Evolutionary conservation across 768 basidiomycete species (phyloP).

Genomic region (Amanita pseudoporphyria): DNA sequence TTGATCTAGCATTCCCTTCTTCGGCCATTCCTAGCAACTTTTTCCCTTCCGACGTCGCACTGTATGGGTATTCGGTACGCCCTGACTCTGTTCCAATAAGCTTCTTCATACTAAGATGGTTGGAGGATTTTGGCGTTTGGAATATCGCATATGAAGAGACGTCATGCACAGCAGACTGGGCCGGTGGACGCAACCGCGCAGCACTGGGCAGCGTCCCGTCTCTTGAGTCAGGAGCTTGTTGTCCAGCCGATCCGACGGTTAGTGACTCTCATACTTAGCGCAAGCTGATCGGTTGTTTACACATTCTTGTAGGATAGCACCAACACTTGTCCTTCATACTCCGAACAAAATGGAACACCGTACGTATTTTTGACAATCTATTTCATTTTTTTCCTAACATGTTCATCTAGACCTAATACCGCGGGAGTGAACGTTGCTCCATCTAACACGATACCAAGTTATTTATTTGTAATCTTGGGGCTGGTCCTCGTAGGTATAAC

Average conservation of each 20-base stretch:
- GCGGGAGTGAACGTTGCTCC: not conserved
- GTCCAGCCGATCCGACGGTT: constrained; percentile 61
- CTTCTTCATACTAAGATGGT: not conserved
- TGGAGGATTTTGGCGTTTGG: constrained; percentile 81
- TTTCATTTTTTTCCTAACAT: not conserved
- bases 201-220: constrained; percentile 61
- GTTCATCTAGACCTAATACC: not conserved
- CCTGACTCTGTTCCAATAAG: not conserved
- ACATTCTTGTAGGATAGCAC: constrained; percentile 25
- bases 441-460: not conserved
- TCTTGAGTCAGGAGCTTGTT: constrained; percentile 55
- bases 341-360: constrained; percentile 57
- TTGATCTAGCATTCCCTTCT: constrained; percentile 78
- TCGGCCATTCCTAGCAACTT: constrained; percentile 57
- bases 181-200: constrained; percentile 43
- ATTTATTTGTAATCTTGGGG: not conserved
- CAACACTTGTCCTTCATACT: constrained; percentile 61
- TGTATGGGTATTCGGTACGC: constrained; percentile 49
- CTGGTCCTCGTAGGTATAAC: not conserved
- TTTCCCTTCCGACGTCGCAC: constrained; percentile 59
- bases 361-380: constrained; percentile 27
- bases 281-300: not conserved
- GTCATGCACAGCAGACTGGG: constrained; percentile 53
- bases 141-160: constrained; percentile 65
- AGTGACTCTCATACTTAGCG: constrained; percentile 11